A percentile compares a stretch with the other conserved stretches of the same genome.
These are phyloP conservation scores for Capsella rubella DNA, from an alignment of 441 rosid genomes.

Conservation along the genomic window DNA sequence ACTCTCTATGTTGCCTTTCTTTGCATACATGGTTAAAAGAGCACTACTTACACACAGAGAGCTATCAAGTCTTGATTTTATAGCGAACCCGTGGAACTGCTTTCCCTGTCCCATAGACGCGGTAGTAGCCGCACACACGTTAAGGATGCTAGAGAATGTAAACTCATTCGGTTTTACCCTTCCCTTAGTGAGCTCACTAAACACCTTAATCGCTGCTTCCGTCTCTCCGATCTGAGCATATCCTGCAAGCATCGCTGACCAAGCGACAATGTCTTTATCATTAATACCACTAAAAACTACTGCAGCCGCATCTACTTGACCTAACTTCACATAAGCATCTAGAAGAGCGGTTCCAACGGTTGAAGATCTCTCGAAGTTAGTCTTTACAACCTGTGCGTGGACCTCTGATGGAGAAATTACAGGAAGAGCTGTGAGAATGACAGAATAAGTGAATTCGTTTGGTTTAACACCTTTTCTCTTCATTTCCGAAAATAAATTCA, in stretches of 20 bases:
- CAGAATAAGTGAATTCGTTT: slow-evolving; percentile 63
- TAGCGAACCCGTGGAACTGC: slow-evolving; percentile 61
- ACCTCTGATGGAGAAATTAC: slow-evolving; percentile 58
- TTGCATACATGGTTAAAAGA: slow-evolving; percentile 69
- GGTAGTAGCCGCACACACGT: slow-evolving; percentile 60
- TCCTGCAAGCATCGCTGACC: slow-evolving; percentile 74
- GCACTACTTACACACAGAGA: slow-evolving; percentile 67
- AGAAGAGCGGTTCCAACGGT: slow-evolving; percentile 67
- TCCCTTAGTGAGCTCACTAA: slow-evolving; percentile 47
- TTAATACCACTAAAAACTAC: slow-evolving; percentile 50
- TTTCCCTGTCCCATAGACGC: slow-evolving; percentile 67
- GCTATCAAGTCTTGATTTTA: slow-evolving; percentile 52
- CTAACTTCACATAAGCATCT: slow-evolving; percentile 67
- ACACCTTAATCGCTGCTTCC: slow-evolving; percentile 55
- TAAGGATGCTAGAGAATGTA: slow-evolving; percentile 66
- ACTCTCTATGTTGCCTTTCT: slow-evolving; percentile 64
- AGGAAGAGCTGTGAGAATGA: slow-evolving; percentile 64
- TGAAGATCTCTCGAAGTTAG: slow-evolving; percentile 54
- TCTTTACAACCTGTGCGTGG: slow-evolving; percentile 63
- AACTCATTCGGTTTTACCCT: slow-evolving; percentile 63
- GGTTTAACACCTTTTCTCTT: slow-evolving; percentile 58
- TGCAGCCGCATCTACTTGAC: slow-evolving; percentile 53
- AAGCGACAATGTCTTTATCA: slow-evolving; percentile 67
- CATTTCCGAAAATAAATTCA: slow-evolving; percentile 56
- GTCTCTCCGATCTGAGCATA: slow-evolving; percentile 65